A percentile compares a stretch with the other conserved stretches of the same genome.
phyloP scores from a whole-genome alignment of 345 rosid species.

The Boechera divaricarpa region DNA sequence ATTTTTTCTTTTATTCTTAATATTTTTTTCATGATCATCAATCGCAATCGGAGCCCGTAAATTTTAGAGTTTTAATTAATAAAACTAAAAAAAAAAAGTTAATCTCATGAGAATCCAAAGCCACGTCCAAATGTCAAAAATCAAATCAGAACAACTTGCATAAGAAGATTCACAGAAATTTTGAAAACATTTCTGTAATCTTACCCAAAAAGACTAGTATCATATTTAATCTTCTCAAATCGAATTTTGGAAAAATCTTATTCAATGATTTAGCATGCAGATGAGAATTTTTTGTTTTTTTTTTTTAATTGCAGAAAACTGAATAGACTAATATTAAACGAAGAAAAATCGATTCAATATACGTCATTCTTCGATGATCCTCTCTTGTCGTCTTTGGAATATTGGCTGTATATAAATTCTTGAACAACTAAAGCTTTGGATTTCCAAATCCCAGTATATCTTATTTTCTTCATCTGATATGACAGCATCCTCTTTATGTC shows the following conservation, averaged over 20 bases:
- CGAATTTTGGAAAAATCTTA: background rate
- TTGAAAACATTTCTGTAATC: background rate
- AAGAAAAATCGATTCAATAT: background rate
- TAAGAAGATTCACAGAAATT: background rate
- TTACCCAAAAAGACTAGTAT: background rate
- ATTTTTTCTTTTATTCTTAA: too few species aligned
- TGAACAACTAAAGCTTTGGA: background rate
- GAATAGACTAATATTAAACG: background rate
- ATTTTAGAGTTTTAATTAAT: background rate
- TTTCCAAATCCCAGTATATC: background rate
- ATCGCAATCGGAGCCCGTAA: background rate
- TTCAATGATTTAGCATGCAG: background rate
- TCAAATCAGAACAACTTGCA: background rate
- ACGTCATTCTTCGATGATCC: background rate
- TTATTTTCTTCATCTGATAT: background rate
- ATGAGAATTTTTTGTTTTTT: background rate
- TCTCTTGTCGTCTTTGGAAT: conserved; percentile 2
- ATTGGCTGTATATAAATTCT: background rate
- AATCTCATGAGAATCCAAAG: background rate
- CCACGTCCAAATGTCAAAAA: conserved; percentile 2
- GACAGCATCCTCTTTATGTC: background rate
- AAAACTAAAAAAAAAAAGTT: background rate
- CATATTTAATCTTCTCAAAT: background rate
- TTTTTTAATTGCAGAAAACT: background rate
- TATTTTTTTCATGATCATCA: too few species aligned